Evolutionary conservation across 495 filamentous ascomycete genomes (phyloP).

Genomic region (Aspergillus coremiiformis): DNA sequence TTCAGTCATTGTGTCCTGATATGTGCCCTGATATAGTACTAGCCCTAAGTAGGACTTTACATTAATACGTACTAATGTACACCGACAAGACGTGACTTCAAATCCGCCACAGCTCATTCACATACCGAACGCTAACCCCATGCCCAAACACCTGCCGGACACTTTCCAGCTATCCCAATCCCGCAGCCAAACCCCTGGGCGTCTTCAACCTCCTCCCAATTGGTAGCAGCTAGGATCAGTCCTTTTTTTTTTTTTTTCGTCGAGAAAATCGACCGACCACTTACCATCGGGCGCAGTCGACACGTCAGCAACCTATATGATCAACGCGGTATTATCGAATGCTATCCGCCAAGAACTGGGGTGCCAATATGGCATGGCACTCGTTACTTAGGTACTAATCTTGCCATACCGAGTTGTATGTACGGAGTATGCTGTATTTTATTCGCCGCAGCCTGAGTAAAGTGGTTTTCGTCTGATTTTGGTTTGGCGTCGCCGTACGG

Average conservation of each 20-base stretch:
- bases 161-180: slow-evolving; percentile 13
- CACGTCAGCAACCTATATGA: slow-evolving; percentile 14
- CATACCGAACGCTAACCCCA: not conserved
- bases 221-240: slow-evolving; percentile 13
- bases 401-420: not conserved
- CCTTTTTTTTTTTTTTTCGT: slow-evolving; percentile 10
- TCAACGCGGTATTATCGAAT: slow-evolving; percentile 17
- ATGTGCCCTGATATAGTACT: too few species aligned
- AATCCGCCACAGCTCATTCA: not conserved
- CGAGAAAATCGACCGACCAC: slow-evolving; percentile 16
- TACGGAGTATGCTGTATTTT: too few species aligned
- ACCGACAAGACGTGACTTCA: not conserved
- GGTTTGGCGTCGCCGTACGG: too few species aligned
- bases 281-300: slow-evolving; percentile 19
- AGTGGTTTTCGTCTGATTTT: too few species aligned
- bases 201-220: slow-evolving; percentile 21
- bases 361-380: slow-evolving; percentile 8
- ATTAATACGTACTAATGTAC: not conserved
- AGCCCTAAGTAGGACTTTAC: too few species aligned
- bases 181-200: slow-evolving; percentile 17
- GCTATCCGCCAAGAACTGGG: slow-evolving; percentile 16
- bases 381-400: slow-evolving; percentile 3
- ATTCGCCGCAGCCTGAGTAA: too few species aligned
- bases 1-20: too few species aligned
- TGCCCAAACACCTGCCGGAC: not conserved